Conservation (phyloP, 805 yeast genomes). For the Wickerhamiella brachini region DNA sequence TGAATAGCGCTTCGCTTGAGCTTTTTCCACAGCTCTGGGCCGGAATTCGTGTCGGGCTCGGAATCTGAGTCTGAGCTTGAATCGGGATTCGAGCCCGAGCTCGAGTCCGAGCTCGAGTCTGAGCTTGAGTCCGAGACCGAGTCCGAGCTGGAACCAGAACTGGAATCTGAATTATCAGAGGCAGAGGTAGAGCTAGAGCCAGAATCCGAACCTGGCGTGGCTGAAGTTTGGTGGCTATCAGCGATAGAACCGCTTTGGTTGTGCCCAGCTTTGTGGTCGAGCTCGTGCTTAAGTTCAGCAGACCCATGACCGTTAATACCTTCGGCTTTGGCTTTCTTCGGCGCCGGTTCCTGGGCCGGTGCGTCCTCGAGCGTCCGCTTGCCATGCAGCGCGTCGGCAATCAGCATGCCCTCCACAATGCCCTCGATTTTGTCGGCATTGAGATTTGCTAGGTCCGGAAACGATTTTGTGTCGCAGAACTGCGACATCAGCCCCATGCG, state of each 20-base stretch:
- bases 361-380: neutral
- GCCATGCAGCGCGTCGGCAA: neutral
- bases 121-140: neutral
- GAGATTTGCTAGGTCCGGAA: conserved; percentile 44
- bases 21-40: neutral
- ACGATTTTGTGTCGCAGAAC: conserved; percentile 45
- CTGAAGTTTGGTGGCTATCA: too few relatives aligned
- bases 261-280: too few relatives aligned
- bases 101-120: neutral
- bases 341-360: neutral
- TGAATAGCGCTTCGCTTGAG: conserved; percentile 8
- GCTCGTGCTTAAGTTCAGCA: too few relatives aligned
- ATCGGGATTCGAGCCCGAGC: neutral
- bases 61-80: neutral
- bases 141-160: neutral
- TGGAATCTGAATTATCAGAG: too few relatives aligned
- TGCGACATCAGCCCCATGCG: conserved; percentile 62
- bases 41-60: neutral
- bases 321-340: neutral
- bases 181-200: neutral
- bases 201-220: neutral
- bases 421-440: conserved; percentile 19
- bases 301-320: too few relatives aligned
- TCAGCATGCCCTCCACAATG: conserved; percentile 27
- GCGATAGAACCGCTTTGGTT: too few relatives aligned